phyloP scores from a whole-genome alignment of 1,284 basidiomycete species.

The Pascua guehoae region DNA sequence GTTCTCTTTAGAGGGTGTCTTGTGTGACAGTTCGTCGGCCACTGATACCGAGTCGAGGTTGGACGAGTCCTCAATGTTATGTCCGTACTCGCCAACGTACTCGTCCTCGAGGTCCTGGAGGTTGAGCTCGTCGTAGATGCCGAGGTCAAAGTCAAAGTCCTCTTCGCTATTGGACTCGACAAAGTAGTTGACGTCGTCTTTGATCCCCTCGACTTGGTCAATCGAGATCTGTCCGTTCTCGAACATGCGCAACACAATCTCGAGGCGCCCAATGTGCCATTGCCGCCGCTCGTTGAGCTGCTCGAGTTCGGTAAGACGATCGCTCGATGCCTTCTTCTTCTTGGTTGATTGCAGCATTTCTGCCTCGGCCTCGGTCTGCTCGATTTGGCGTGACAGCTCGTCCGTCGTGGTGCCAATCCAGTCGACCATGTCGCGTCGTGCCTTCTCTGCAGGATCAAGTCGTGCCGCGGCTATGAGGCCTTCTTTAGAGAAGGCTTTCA shows the following conservation, averaged over 20 bases:
- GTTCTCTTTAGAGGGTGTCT: conserved; percentile 44
- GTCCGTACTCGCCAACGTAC: conserved; percentile 65
- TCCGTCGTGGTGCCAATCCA: conserved; percentile 88
- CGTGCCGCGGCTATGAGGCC: conserved; percentile 91
- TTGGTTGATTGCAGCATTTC: conserved; percentile 64
- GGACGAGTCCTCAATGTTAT: conserved; percentile 62
- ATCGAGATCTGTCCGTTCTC: conserved; percentile 87
- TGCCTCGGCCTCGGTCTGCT: conserved; percentile 91
- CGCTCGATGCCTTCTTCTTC: conserved; percentile 63
- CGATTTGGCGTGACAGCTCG: conserved; percentile 88
- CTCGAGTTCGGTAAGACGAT: conserved; percentile 78
- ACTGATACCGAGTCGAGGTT: conserved; percentile 52
- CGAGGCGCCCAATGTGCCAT: conserved; percentile 92
- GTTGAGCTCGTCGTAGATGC: conserved; percentile 96
- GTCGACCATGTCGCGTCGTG: conserved; percentile 83
- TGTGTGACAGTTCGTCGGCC: conserved; percentile 38
- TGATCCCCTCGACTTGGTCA: conserved; percentile 76
- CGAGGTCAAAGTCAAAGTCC: conserved; percentile 95
- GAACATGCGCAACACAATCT: conserved; percentile 86
- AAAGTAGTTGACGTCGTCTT: conserved; percentile 96
- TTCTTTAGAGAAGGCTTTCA: conserved; percentile 99
- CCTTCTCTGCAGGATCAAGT: conserved; percentile 94
- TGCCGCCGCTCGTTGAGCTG: conserved; percentile 86
- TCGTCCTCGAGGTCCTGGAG: conserved; percentile 86
- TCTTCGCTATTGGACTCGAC: conserved; percentile 96